Evolutionary conservation across 805 yeast species (phyloP), one percentile per base, ranked within the genome.

Genomic region (Saturnispora serradocipensis): DNA sequence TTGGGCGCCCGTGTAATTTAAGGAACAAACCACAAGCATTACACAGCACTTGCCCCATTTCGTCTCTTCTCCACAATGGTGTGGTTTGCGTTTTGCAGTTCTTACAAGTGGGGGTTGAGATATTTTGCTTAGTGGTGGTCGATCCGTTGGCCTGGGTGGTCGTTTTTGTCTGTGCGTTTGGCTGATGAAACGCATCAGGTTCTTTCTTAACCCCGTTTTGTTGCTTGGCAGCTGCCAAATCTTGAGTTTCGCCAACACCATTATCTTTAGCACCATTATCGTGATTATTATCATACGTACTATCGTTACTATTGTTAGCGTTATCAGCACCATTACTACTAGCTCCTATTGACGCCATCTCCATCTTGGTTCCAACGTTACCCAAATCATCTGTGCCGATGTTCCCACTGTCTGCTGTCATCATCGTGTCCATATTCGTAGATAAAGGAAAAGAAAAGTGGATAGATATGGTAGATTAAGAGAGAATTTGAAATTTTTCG

Each of bases 21-120:
- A 89, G 70, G 61, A 88, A 88, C 47, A 88, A 72, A 0, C 97
- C 97, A 71, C 97, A 88, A 9, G 98, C 98, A 70, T 90, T 90
- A 67, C 98, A 90, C 46, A 90, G 74, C 34, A 90, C 95, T 60
- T 83, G 84, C 15, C 95, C 95, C 10, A 86, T 80, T 61, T 89
- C 97, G 68, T 90, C 97, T 56, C 97, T 75, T 67, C 97, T 77
- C 97, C 97, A 90, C 28, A 90, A 72, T 1, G 98, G 97, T 2
- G 98, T 90, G 1, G 93, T 90, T 53, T 88, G 86, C 2, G 98
- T 90, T 61, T 84, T 78, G 70, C 98, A 90, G 67, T 90, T 90
- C 59, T 85, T 87, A 66, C 98, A 90, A 22, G 84, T 76, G 4
- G 95, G 88, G 34, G 80, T 72, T 13, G 82, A 67, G 54, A 80